Percentiles rank a stretch among this genome's conserved stretches.
Conservation (phyloP, 1,284 basidiomycete genomes). For the Papiliotrema flavescens region DNA sequence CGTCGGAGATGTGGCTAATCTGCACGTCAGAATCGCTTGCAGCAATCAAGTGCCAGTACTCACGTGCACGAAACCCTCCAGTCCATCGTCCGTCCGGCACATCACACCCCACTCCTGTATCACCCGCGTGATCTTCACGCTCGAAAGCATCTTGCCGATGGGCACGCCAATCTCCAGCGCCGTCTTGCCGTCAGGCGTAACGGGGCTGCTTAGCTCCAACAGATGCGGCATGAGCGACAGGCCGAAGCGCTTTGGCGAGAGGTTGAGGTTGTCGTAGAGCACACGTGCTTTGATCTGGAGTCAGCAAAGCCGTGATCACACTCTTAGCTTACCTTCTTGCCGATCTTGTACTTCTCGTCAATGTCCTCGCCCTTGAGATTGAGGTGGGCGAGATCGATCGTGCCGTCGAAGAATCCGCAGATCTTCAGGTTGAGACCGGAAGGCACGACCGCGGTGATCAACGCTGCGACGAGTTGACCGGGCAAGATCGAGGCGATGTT, state of each 20-base stretch:
- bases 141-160: constrained; percentile 67
- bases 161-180: constrained; percentile 61
- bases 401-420: constrained; percentile 90
- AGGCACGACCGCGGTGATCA: constrained; percentile 76
- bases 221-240: constrained; percentile 73
- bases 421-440: constrained; percentile 85
- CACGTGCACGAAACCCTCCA: constrained; percentile 83
- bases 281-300: constrained; percentile 71
- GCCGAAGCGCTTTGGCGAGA: constrained; percentile 73
- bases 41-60: constrained; percentile 34
- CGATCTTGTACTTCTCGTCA: constrained; percentile 65
- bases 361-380: constrained; percentile 48
- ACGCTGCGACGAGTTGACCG: constrained; percentile 75
- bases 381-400: constrained; percentile 80
- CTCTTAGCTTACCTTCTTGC: constrained; percentile 62
- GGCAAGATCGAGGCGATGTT: constrained; percentile 80
- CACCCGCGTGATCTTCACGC: constrained; percentile 67
- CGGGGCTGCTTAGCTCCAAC: constrained; percentile 54
- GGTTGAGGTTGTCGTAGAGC: constrained; percentile 71
- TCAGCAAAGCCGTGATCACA: neutral
- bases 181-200: constrained; percentile 32
- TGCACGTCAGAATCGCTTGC: constrained; percentile 38
- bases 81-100: constrained; percentile 61
- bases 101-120: constrained; percentile 78
- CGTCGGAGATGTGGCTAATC: constrained; percentile 93